phyloP scores from a whole-genome alignment of 208 protist species.

The Leishmania arabica region DNA sequence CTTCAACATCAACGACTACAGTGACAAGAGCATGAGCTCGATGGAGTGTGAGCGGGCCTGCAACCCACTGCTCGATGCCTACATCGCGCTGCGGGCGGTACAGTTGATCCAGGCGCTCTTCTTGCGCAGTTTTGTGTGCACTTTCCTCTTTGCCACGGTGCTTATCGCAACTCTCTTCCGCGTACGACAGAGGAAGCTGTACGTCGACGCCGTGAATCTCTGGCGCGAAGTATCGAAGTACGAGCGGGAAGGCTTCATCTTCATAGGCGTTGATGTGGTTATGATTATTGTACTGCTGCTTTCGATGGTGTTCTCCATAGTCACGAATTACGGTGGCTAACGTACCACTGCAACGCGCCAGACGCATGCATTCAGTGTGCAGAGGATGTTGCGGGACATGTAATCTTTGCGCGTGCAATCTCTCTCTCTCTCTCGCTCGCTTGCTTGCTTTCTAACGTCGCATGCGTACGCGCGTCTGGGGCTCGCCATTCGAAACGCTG shows the following conservation, averaged over 20 bases:
- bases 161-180: conserved; percentile 56
- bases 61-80: conserved; percentile 79
- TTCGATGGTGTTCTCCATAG: conserved; percentile 71
- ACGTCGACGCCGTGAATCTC: conserved; percentile 81
- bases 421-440: no score
- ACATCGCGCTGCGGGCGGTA: conserved; percentile 62
- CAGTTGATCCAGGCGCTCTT: conserved; percentile 66
- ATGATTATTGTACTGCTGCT: conserved; percentile 65
- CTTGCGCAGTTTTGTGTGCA: conserved; percentile 48
- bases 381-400: background rate
- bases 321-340: conserved; percentile 46
- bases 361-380: background rate
- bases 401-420: background rate
- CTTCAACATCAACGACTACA: conserved; percentile 83
- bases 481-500: background rate
- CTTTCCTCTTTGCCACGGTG: conserved; percentile 34
- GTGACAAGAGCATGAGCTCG: conserved; percentile 69
- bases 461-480: background rate
- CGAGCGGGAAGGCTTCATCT: conserved; percentile 68
- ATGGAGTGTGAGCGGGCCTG: conserved; percentile 82
- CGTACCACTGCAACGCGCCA: background rate
- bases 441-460: background rate
- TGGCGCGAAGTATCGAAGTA: conserved; percentile 69
- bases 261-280: conserved; percentile 54
- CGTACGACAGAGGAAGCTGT: conserved; percentile 48